Evolutionary conservation across 2,329 filamentous ascomycete genomes (phyloP).

Genomic region (Coniella vitis): DNA sequence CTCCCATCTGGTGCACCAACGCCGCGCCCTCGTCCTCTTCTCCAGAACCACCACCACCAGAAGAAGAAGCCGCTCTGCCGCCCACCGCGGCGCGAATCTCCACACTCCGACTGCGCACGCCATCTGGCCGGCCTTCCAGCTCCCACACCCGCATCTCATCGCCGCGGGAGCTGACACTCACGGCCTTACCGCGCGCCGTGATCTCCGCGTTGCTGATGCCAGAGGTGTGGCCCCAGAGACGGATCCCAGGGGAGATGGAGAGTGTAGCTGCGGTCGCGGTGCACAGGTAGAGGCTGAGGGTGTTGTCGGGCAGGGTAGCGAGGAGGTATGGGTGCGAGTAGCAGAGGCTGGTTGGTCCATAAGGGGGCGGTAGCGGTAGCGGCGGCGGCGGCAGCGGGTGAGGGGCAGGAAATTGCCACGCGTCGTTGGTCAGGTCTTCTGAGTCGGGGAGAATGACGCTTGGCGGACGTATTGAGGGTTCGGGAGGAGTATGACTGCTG

Average conservation of each 20-base stretch:
- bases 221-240: slow-evolving; percentile 88
- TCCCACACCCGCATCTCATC: slow-evolving; percentile 84
- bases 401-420: too few species aligned
- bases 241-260: slow-evolving; percentile 63
- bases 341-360: slow-evolving; percentile 54
- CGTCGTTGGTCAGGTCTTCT: too few species aligned
- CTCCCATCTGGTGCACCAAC: neutral
- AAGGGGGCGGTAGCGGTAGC: slow-evolving; percentile 21
- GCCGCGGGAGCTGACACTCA: slow-evolving; percentile 78
- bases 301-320: slow-evolving; percentile 80
- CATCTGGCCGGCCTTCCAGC: slow-evolving; percentile 60
- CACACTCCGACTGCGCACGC: slow-evolving; percentile 36
- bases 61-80: neutral
- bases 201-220: slow-evolving; percentile 82
- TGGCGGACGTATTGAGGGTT: too few species aligned
- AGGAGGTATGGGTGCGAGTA: slow-evolving; percentile 81
- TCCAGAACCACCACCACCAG: neutral
- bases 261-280: slow-evolving; percentile 62
- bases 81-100: slow-evolving; percentile 32
- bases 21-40: slow-evolving; percentile 13
- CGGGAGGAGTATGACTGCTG: slow-evolving; percentile 10
- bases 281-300: slow-evolving; percentile 73
- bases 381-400: neutral
- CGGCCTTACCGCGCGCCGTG: slow-evolving; percentile 75
- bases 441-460: too few species aligned